These are phyloP conservation scores for Akanthomyces uredinophilus DNA, from an alignment of 2,329 filamentous ascomycete genomes.

Conservation along the genomic window DNA sequence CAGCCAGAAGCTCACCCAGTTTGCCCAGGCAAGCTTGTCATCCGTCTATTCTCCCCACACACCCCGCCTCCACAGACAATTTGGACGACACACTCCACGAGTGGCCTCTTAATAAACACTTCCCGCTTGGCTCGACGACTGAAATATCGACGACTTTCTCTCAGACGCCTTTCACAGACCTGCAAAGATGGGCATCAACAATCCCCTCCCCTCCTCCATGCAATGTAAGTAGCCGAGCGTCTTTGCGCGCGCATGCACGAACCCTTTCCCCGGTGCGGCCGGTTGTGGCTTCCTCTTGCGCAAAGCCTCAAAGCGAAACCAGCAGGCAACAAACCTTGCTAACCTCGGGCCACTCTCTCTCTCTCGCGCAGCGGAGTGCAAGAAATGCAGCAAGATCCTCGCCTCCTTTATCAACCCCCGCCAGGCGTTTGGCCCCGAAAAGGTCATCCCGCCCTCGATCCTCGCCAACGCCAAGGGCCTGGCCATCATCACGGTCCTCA, in stretches of 20 bases:
- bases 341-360: slow-evolving; percentile 15
- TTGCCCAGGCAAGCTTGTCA: background rate
- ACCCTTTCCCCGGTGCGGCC: background rate
- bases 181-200: slow-evolving; percentile 56
- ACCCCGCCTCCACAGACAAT: slow-evolving; percentile 11
- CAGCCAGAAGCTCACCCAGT: background rate
- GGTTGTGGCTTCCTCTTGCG: background rate
- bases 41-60: background rate
- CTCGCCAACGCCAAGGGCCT: slow-evolving; percentile 90
- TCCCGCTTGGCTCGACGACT: background rate
- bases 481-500: slow-evolving; percentile 79
- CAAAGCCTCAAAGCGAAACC: background rate
- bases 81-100: background rate
- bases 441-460: slow-evolving; percentile 88
- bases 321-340: background rate
- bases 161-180: background rate
- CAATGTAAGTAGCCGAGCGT: slow-evolving; percentile 50
- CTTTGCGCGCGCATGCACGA: background rate
- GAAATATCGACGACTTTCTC: background rate
- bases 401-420: slow-evolving; percentile 90
- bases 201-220: slow-evolving; percentile 61
- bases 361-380: slow-evolving; percentile 73
- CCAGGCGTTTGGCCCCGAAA: slow-evolving; percentile 92
- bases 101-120: slow-evolving; percentile 6
- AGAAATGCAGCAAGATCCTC: slow-evolving; percentile 93